phyloP scores from a whole-genome alignment of 345 rosid genomes.

The Hibiscus trionum region DNA sequence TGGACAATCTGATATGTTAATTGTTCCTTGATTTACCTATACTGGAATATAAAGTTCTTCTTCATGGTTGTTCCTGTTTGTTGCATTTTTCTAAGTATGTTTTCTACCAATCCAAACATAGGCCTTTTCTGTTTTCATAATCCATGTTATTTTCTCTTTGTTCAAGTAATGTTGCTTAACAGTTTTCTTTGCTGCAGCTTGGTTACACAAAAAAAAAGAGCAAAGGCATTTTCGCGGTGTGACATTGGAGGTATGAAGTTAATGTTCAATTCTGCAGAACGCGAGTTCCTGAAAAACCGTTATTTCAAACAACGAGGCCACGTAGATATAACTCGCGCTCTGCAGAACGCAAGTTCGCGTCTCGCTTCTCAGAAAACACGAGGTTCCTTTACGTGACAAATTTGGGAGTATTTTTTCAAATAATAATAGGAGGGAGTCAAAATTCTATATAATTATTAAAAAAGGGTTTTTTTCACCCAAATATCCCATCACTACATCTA shows the following conservation, averaged over 20 bases:
- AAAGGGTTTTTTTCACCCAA: no score
- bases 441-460: no score
- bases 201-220: slow-evolving; percentile 95
- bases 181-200: slow-evolving; percentile 46
- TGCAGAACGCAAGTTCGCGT: no score
- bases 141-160: neutral
- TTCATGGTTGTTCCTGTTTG: neutral
- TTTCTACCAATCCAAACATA: neutral
- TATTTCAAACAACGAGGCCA: no score
- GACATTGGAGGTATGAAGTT: slow-evolving; percentile 67
- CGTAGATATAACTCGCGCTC: no score
- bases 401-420: no score
- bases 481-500: no score
- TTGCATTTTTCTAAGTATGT: neutral
- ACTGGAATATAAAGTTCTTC: neutral
- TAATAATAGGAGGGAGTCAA: no score
- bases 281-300: no score
- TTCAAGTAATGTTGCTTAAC: neutral
- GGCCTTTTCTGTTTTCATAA: neutral
- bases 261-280: neutral
- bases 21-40: neutral
- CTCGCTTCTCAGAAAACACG: no score
- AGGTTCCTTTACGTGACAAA: no score
- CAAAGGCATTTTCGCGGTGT: slow-evolving; percentile 93
- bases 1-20: neutral